Percentiles rank a stretch among this genome's conserved stretches.
phyloP scores from a whole-genome alignment of 2,329 filamentous ascomycete genomes.

The Aspergillus carbonarius region DNA sequence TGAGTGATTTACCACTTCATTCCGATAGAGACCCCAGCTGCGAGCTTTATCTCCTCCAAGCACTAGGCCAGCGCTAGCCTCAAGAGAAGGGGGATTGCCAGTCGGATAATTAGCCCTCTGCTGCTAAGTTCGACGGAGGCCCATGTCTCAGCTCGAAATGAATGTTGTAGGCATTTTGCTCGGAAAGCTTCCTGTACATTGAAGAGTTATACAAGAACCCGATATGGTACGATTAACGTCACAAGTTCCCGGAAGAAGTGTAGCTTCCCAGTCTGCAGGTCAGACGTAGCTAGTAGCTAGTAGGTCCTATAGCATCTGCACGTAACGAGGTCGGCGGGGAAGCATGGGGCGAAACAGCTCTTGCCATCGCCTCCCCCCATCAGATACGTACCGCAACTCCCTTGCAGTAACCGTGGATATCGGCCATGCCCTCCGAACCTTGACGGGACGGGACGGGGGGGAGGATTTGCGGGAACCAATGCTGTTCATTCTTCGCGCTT shows the following conservation, averaged over 20 bases:
- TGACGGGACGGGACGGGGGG: constrained; percentile 40
- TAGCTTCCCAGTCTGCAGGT: background rate
- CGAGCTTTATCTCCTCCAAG: background rate
- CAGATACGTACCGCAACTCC: constrained; percentile 16
- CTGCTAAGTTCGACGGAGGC: background rate
- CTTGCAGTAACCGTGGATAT: constrained; percentile 35
- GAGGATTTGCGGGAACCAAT: constrained; percentile 21
- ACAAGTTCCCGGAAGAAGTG: background rate
- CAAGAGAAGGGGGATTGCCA: background rate
- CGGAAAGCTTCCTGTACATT: background rate
- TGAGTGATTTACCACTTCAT: background rate
- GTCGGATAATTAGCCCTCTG: background rate
- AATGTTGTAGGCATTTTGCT: background rate
- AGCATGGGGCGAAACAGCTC: background rate
- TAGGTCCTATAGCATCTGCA: background rate
- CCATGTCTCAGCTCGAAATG: background rate
- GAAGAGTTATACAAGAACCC: background rate
- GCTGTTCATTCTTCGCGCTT: constrained; percentile 2
- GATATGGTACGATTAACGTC: background rate
- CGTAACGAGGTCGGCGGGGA: background rate
- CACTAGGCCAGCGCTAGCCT: background rate
- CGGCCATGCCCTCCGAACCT: constrained; percentile 35
- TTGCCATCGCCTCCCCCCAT: background rate
- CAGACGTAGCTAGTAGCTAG: background rate
- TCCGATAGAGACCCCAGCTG: background rate